Conservation (phyloP, 164 flowering plant genomes). For the Echeveria elegans region DNA sequence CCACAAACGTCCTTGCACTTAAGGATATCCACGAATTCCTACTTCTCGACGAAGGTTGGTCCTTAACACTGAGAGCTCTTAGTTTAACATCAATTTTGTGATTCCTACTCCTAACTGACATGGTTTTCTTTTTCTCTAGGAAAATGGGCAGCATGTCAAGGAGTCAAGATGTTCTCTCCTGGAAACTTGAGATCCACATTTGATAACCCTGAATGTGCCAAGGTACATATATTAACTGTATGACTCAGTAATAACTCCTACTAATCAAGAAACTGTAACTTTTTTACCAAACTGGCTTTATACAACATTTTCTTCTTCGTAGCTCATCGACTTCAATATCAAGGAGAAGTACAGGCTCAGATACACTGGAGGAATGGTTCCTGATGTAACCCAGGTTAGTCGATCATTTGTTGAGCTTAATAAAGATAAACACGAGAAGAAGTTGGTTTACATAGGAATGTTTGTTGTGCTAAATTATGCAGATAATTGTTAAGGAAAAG, state of each 20-base stretch:
- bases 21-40: neutral
- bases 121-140: slow-evolving; percentile 21
- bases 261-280: too few species aligned
- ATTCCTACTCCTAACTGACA: neutral
- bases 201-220: slow-evolving; percentile 58
- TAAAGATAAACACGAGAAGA: neutral
- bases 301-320: slow-evolving; percentile 11
- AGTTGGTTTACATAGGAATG: neutral
- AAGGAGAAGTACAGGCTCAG: neutral
- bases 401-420: neutral
- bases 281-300: neutral
- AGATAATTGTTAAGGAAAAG: slow-evolving; percentile 97
- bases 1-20: neutral
- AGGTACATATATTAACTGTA: slow-evolving; percentile 34
- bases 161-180: neutral
- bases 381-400: slow-evolving; percentile 89
- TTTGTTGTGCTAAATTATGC: slow-evolving; percentile 8
- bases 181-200: neutral
- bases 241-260: neutral
- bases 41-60: slow-evolving; percentile 62
- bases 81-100: neutral
- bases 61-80: neutral
- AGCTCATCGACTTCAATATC: slow-evolving; percentile 25
- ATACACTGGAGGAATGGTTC: slow-evolving; percentile 52
- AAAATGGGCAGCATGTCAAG: slow-evolving; percentile 20